Base-by-base conservation (phyloP, 192 early-diverging fungal genomes). In the Podila epigama region DNA sequence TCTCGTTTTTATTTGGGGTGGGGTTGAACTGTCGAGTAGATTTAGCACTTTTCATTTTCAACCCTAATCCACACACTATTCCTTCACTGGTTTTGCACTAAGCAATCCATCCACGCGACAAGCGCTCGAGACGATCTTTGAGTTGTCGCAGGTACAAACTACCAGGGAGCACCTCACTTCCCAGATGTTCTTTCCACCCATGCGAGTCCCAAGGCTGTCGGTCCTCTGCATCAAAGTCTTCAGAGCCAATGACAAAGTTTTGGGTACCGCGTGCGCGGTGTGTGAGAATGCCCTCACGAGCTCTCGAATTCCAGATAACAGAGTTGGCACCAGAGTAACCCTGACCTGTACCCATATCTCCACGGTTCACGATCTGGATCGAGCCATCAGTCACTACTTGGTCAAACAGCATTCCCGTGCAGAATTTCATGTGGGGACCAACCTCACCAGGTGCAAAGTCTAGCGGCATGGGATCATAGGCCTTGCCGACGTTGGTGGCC, bases 401-500 rank as follows among this genome's bases (percentile, higher is more conserved):
- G 28, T 77, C 72, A 27, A 69, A 62, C 12, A 69, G 29, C 1
- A 68, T 59, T 12, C 67, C 75, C 35, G 79, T 79, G 69, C 84
- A 85, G 57, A 79, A 82, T 34, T 81, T 85, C 84, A 82, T 82
- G 25, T 85, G 79, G 0, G 84, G 84, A 2, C 84, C 84, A 0
- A 79, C 53, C 36, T 85, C 84, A 8, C 78, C 84, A 8, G 67
- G 72, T 0, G 72, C 72, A 16, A 77, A 77, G 31, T 77, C 54
- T 1, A 63, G 20, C 0, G 72, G 64, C 27, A 63, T 56, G 42
- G 72, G 72, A 15, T 77, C 60, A 16, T 42, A 27, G 2, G 65
- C n/a, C 56, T 68, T 77, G 8, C 59, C 72, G 10, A 68, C 34
- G 31, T 68, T 77, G 5, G 51, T 51, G 7, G 68, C 60, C 27